These are phyloP conservation scores for Lomentospora prolificans DNA, from an alignment of 2,329 filamentous ascomycete species.

Conservation along the genomic window DNA sequence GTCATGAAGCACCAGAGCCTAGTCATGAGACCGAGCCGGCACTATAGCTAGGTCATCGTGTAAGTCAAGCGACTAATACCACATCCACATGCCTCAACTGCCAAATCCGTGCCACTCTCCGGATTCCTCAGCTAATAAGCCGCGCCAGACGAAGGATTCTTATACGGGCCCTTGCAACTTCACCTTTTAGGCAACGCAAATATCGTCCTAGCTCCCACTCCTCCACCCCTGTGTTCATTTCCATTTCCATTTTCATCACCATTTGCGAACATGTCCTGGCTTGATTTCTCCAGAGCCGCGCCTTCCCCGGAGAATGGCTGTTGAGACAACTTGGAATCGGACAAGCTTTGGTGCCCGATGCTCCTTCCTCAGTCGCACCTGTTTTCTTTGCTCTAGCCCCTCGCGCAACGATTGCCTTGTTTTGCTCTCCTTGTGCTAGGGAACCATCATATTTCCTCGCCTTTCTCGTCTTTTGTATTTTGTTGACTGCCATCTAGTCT, in stretches of 20 bases:
- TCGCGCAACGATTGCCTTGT: neutral
- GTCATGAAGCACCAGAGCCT: neutral
- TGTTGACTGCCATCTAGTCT: neutral
- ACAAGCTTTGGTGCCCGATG: constrained; percentile 1
- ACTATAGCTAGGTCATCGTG: neutral
- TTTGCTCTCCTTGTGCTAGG: neutral
- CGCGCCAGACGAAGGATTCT: neutral
- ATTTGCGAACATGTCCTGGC: neutral
- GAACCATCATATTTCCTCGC: neutral
- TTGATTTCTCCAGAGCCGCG: neutral
- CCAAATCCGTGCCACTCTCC: neutral
- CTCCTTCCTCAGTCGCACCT: neutral
- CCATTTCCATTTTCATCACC: neutral
- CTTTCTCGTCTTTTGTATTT: neutral
- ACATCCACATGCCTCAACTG: neutral
- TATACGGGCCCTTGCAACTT: neutral
- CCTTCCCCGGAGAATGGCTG: neutral
- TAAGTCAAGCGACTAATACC: neutral
- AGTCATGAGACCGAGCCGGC: neutral
- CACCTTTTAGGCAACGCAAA: neutral
- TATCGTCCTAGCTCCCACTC: neutral
- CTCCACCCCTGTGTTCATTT: neutral
- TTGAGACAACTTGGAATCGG: neutral
- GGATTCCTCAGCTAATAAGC: neutral
- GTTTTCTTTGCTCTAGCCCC: neutral